Conservation (phyloP, 2,329 filamentous ascomycete genomes). For the Penicillium sp. region DNA sequence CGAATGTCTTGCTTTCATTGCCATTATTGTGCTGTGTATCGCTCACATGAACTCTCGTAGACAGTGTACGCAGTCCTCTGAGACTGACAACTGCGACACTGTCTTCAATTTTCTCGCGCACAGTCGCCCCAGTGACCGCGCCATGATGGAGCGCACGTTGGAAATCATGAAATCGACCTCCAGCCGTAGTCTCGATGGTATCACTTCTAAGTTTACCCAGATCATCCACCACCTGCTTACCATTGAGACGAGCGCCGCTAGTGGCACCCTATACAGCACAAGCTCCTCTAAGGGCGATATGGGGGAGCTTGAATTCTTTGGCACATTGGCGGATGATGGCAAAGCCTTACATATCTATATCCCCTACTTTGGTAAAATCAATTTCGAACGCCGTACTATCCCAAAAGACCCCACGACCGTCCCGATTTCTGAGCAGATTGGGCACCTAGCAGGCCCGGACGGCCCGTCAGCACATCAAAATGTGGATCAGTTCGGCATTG, state of each 20-base stretch:
- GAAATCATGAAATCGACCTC: constrained; percentile 34
- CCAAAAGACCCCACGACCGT: not conserved
- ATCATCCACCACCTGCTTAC: constrained; percentile 40
- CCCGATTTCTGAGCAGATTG: not conserved
- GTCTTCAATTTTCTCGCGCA: constrained; percentile 40
- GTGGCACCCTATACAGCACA: constrained; percentile 28
- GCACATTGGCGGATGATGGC: constrained; percentile 18
- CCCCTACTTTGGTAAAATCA: constrained; percentile 44
- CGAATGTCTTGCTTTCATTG: constrained; percentile 53
- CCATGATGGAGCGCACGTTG: constrained; percentile 41
- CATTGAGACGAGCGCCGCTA: constrained; percentile 40
- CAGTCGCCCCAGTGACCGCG: constrained; percentile 46
- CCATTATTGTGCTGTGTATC: constrained; percentile 45
- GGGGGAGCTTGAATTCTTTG: constrained; percentile 25
- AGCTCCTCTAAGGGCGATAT: constrained; percentile 13
- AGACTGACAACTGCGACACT: not conserved
- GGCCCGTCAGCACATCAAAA: not conserved
- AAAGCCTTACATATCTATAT: constrained; percentile 38
- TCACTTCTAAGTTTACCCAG: constrained; percentile 31
- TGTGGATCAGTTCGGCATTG: not conserved
- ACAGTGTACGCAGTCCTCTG: not conserved
- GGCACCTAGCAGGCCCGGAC: not conserved
- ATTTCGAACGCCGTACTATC: constrained; percentile 28
- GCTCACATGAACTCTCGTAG: constrained; percentile 43
- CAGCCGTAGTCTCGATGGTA: constrained; percentile 22